A percentile compares a stretch with the other conserved stretches of the same genome.
Evolutionary conservation across 2,329 filamentous ascomycete genomes (phyloP).

Genomic region (Dactylellina leptospora): DNA sequence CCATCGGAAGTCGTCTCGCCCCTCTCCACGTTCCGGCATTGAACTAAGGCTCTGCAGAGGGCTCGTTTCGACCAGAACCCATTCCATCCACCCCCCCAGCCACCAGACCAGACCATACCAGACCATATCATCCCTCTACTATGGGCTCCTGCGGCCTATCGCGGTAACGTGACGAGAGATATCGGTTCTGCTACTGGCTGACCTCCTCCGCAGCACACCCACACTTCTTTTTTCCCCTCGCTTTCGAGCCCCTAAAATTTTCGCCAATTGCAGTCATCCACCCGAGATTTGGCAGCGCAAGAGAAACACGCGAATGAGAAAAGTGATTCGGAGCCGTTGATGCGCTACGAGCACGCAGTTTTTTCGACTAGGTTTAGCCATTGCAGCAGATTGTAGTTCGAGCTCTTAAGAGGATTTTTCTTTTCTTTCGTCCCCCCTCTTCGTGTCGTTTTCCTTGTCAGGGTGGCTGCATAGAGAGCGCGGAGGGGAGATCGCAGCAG

Average conservation of each 20-base stretch:
- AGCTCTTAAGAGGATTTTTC: constrained; percentile 20
- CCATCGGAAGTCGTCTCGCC: constrained; percentile 26
- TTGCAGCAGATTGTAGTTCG: constrained; percentile 49
- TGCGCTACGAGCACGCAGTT: constrained; percentile 42
- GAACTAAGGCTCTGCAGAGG: constrained; percentile 33
- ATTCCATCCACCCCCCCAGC: constrained; percentile 12
- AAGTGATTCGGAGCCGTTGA: constrained; percentile 38
- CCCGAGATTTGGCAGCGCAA: constrained; percentile 52
- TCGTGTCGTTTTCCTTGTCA: constrained; percentile 51
- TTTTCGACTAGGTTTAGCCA: constrained; percentile 51
- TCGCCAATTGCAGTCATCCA: constrained; percentile 54
- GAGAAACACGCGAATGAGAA: constrained; percentile 51
- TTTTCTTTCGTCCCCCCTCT: constrained; percentile 25
- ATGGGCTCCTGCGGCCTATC: constrained; percentile 6
- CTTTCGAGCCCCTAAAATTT: constrained; percentile 43
- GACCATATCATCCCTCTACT: neutral
- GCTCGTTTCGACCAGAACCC: constrained; percentile 42
- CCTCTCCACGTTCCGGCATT: constrained; percentile 8
- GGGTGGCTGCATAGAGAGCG: constrained; percentile 24
- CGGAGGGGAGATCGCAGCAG: constrained; percentile 20
- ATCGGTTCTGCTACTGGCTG: constrained; percentile 19
- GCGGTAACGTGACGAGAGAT: constrained; percentile 45
- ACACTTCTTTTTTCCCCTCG: constrained; percentile 28
- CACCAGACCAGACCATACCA: neutral
- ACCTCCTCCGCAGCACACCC: constrained; percentile 6